These are phyloP conservation scores for Carnegiea gigantea DNA, from an alignment of 179 eudicot genomes.

Conservation along the genomic window DNA sequence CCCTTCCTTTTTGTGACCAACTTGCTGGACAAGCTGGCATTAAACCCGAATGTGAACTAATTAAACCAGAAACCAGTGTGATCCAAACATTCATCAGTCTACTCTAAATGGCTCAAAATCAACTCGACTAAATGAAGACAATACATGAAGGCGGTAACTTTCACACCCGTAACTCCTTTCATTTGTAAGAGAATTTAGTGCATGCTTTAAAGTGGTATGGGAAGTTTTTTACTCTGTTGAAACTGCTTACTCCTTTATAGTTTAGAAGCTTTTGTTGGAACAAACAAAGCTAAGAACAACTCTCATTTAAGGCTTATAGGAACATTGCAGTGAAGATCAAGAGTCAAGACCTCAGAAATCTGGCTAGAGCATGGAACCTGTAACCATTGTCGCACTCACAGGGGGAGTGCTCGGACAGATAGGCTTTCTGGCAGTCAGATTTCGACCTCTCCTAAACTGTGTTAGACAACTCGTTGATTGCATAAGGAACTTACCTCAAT, in stretches of 20 bases:
- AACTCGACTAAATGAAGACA: not conserved
- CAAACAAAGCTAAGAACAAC: not conserved
- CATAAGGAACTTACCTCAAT: slow-evolving; percentile 1
- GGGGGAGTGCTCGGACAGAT: slow-evolving; percentile 25
- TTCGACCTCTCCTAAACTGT: slow-evolving; percentile 16
- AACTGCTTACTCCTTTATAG: not conserved
- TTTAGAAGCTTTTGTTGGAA: not conserved
- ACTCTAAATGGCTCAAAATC: not conserved
- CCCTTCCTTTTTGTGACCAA: too few species aligned
- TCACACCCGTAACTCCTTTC: slow-evolving; percentile 3
- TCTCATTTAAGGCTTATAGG: not conserved
- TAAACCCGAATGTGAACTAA: too few species aligned
- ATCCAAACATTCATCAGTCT: not conserved
- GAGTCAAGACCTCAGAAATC: not conserved
- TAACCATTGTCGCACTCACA: slow-evolving; percentile 24
- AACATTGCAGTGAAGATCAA: not conserved
- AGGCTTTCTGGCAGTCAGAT: not conserved
- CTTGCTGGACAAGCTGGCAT: too few species aligned
- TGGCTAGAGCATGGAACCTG: slow-evolving; percentile 17
- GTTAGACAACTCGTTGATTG: slow-evolving; percentile 11
- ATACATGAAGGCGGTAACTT: not conserved
- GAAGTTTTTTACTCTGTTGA: not conserved
- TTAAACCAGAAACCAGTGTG: not conserved
- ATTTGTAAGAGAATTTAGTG: not conserved
- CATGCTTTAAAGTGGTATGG: not conserved